Conservation (phyloP, 192 early-diverging fungal species). For the Piromyces finnis region DNA sequence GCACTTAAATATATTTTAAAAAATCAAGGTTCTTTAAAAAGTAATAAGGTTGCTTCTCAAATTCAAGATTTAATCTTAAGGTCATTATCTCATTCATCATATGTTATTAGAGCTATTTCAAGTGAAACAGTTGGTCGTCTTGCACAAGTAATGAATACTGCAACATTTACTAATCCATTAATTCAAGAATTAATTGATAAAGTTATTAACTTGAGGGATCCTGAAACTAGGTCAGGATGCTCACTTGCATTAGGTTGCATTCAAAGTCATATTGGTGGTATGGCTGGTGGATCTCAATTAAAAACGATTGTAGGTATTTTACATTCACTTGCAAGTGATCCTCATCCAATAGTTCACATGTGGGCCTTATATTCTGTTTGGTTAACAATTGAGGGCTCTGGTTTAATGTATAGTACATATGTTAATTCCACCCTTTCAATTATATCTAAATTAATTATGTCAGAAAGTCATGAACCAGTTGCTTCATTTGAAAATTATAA, state of each 20-base stretch:
- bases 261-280: constrained; percentile 72
- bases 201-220: constrained; percentile 81
- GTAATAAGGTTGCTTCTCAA: constrained; percentile 7
- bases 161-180: constrained; percentile 44
- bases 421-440: constrained; percentile 73
- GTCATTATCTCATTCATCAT: constrained; percentile 1
- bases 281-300: constrained; percentile 65
- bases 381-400: constrained; percentile 70
- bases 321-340: constrained; percentile 75
- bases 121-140: constrained; percentile 70
- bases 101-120: constrained; percentile 40
- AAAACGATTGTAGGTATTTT: constrained; percentile 77
- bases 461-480: constrained; percentile 64
- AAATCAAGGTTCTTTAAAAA: constrained; percentile 22
- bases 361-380: constrained; percentile 81
- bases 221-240: constrained; percentile 83
- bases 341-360: constrained; percentile 80
- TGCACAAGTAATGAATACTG: constrained; percentile 41
- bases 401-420: constrained; percentile 77
- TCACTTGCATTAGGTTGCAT: constrained; percentile 77
- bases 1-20: constrained; percentile 42
- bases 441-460: constrained; percentile 71
- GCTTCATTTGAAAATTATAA: constrained; percentile 12
- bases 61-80: constrained; percentile 21
- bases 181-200: constrained; percentile 64